Conservation (phyloP, 345 rosid species). For the Schrenkiella parvula region DNA sequence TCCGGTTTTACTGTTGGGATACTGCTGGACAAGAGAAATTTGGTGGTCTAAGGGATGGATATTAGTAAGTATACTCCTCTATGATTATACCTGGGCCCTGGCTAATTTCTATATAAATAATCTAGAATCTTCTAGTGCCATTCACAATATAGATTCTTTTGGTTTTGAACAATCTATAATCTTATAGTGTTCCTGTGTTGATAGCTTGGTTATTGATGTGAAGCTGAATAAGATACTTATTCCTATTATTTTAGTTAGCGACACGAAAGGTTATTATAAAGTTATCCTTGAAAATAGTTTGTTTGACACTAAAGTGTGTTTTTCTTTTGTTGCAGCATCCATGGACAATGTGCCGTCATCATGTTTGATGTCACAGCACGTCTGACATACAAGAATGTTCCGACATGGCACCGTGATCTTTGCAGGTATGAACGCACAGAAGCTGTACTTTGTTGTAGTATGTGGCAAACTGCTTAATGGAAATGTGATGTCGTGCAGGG, state of each 20-base stretch:
- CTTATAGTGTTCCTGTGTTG: no score
- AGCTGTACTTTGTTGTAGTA: neutral
- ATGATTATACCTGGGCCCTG: neutral
- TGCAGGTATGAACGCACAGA: constrained; percentile 52
- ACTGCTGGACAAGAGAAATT: constrained; percentile 98
- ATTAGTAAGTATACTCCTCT: constrained; percentile 54
- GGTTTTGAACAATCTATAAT: no score
- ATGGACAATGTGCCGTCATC: constrained; percentile 95
- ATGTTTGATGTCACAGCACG: constrained; percentile 99
- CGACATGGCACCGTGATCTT: constrained; percentile 98
- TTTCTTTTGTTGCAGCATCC: constrained; percentile 57
- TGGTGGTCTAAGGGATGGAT: constrained; percentile 97
- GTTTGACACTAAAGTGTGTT: neutral
- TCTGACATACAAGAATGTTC: constrained; percentile 94
- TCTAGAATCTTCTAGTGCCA: neutral
- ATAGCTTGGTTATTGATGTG: neutral
- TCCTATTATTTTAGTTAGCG: neutral
- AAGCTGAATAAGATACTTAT: neutral
- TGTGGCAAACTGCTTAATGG: neutral
- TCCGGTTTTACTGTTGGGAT: constrained; percentile 96
- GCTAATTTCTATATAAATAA: neutral
- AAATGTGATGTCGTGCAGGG: constrained; percentile 37
- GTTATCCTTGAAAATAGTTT: neutral
- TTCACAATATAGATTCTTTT: no score
- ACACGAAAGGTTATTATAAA: neutral